Base-by-base conservation (phyloP, 108 stramenopile species). In the Discostella stelligeroides region DNA sequence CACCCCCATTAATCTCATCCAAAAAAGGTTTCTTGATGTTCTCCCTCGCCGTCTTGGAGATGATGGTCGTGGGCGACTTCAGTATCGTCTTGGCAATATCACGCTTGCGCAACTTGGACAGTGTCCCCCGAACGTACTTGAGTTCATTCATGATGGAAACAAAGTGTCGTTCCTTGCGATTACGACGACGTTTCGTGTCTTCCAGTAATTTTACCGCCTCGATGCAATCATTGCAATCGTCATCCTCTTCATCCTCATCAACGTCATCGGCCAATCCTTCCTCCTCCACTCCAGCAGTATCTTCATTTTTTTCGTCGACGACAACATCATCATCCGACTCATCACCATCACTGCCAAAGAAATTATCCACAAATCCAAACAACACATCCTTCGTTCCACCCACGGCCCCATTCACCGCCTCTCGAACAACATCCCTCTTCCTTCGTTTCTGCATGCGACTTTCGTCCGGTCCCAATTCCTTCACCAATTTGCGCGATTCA, bases 91-190 rank as follows among this genome's bases (percentile, higher is more conserved):
- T 75, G 53, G 89, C 84, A 62, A 92, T 82, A 59, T 92, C 90
- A 14, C 95, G 80, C 73, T 96, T 96, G 41, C 89, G 84, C 24
- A 93, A 63, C 51, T 88, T 89, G 43, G 84, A 77, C 30, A 94
- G 60, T 14, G 95, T 96, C 9, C 95, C 95, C 20, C 82, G 73
- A 17, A 93, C 92, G 57, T 96, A 96, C 70, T 96, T 96, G 58
- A 90, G 80, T 67, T 96, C 95, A 58, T 96, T 93, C 95, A 96
- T 96, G 37, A 96, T 66, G 18, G 86, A 86, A 0, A 96, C 95
- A 75, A 96, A 96, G 71, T 93, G 91, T n/a, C 95, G 82, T 71
- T 96, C 95, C 58, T 91, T 93, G 23, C 95, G 80, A 50, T 75
- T 72, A n/a, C 49, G 46, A 27, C 77, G 58, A 34, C 70, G 41